Percentiles rank a stretch among this genome's conserved stretches.
phyloP scores from a whole-genome alignment of 371 early-diverging fungal species.

The Apophysomyces elegans region DNA sequence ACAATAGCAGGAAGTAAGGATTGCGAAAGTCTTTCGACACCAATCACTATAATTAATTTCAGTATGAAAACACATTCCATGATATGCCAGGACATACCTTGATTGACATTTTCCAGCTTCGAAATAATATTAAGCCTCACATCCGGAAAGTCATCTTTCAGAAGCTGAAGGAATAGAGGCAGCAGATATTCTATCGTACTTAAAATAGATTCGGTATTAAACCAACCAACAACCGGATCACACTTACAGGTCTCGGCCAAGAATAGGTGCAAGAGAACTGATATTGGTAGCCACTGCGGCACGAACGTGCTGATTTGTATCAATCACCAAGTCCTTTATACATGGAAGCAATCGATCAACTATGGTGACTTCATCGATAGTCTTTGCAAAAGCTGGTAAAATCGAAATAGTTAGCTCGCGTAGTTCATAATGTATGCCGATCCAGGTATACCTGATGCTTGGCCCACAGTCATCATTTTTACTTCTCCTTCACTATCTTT shows the following conservation, averaged over 20 bases:
- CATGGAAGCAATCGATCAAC: slow-evolving; percentile 86
- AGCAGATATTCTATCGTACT: slow-evolving; percentile 93
- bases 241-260: slow-evolving; percentile 88
- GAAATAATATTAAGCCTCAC: slow-evolving; percentile 98
- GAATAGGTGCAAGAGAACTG: slow-evolving; percentile 90
- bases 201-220: not conserved
- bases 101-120: slow-evolving; percentile 92
- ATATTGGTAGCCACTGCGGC: slow-evolving; percentile 95
- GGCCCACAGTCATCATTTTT: slow-evolving; percentile 85
- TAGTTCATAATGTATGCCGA: not conserved
- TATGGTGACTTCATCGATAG: slow-evolving; percentile 80
- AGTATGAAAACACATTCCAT: not conserved
- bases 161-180: slow-evolving; percentile 91
- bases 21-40: slow-evolving; percentile 95
- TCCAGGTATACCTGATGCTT: slow-evolving; percentile 75
- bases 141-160: slow-evolving; percentile 97
- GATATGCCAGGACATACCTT: slow-evolving; percentile 48
- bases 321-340: slow-evolving; percentile 91
- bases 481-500: slow-evolving; percentile 98
- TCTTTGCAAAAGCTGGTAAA: slow-evolving; percentile 63
- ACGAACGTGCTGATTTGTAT: slow-evolving; percentile 96
- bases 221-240: not conserved
- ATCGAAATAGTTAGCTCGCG: not conserved
- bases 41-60: slow-evolving; percentile 72
- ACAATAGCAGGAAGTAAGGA: slow-evolving; percentile 97